Evolutionary conservation across 352 stramenopile genomes (phyloP).

Genomic region (Pythium insidiosum): DNA sequence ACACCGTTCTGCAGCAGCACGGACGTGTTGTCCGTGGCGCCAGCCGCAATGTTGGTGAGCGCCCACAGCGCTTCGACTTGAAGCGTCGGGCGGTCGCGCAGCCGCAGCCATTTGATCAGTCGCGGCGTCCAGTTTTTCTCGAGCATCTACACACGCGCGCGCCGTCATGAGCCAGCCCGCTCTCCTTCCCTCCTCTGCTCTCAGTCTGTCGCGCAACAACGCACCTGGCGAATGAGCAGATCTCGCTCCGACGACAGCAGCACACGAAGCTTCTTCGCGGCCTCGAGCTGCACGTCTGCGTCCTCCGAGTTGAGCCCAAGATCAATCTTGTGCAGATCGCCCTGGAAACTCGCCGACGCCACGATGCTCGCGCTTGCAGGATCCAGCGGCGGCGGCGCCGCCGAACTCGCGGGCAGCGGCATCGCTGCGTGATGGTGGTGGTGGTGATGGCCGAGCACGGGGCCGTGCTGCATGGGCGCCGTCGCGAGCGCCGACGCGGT

Average conservation of each 20-base stretch:
- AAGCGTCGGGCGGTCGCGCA: slow-evolving; percentile 70
- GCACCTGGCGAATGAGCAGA: slow-evolving; percentile 79
- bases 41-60: slow-evolving; percentile 93
- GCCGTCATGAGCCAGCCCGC: not conserved
- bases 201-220: not conserved
- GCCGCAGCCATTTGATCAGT: slow-evolving; percentile 78
- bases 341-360: slow-evolving; percentile 59
- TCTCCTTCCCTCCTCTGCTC: not conserved
- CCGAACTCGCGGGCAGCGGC: slow-evolving; percentile 22
- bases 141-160: slow-evolving; percentile 57
- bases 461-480: slow-evolving; percentile 9
- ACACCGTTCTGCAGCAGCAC: slow-evolving; percentile 89
- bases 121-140: slow-evolving; percentile 86
- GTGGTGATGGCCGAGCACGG: slow-evolving; percentile 14
- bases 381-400: slow-evolving; percentile 16
- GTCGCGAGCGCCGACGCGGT: slow-evolving; percentile 4
- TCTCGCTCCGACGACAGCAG: slow-evolving; percentile 78
- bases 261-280: slow-evolving; percentile 82
- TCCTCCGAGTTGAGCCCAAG: slow-evolving; percentile 74
- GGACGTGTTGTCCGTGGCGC: slow-evolving; percentile 88
- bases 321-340: slow-evolving; percentile 79
- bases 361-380: slow-evolving; percentile 22
- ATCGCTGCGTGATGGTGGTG: slow-evolving; percentile 18
- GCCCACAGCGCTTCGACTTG: slow-evolving; percentile 93
- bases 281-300: slow-evolving; percentile 73